Percentiles rank a stretch among this genome's conserved stretches.
Conservation (phyloP, 306 rosid genomes). For the Quercus agrifolia region DNA sequence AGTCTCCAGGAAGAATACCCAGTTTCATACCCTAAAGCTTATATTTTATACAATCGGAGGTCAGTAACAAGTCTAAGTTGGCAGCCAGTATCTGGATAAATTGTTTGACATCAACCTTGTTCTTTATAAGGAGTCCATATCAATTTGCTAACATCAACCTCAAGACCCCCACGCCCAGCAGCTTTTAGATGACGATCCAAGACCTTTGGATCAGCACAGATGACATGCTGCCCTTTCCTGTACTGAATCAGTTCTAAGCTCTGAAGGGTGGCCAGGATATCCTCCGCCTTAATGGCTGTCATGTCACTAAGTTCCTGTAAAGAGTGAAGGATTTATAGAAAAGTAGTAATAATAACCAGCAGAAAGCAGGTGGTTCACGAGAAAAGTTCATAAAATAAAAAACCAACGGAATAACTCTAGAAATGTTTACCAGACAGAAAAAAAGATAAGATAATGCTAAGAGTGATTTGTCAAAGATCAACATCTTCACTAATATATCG, state of each 20-base stretch:
- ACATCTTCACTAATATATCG: neutral
- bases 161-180: conserved; percentile 95
- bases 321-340: conserved; percentile 7
- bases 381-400: neutral
- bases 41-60: conserved; percentile 19
- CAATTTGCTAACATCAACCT: conserved; percentile 89
- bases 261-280: conserved; percentile 85
- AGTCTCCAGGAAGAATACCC: neutral
- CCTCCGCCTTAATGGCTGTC: conserved; percentile 98
- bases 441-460: neutral
- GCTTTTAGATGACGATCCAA: conserved; percentile 97
- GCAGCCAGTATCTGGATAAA: neutral
- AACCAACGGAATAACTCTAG: neutral
- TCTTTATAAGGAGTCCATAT: conserved; percentile 99
- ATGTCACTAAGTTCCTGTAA: conserved; percentile 96
- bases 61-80: neutral
- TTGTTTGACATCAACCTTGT: conserved; percentile 39
- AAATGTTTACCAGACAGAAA: neutral
- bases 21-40: conserved; percentile 17
- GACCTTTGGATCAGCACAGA: conserved; percentile 96
- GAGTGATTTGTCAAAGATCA: neutral
- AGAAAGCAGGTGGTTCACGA: neutral
- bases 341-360: neutral
- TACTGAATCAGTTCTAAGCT: conserved; percentile 88
- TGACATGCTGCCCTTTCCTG: conserved; percentile 98